A percentile compares a stretch with the other conserved stretches of the same genome.
phyloP scores from a whole-genome alignment of 495 filamentous ascomycete genomes.

The Neurospora sp. region DNA sequence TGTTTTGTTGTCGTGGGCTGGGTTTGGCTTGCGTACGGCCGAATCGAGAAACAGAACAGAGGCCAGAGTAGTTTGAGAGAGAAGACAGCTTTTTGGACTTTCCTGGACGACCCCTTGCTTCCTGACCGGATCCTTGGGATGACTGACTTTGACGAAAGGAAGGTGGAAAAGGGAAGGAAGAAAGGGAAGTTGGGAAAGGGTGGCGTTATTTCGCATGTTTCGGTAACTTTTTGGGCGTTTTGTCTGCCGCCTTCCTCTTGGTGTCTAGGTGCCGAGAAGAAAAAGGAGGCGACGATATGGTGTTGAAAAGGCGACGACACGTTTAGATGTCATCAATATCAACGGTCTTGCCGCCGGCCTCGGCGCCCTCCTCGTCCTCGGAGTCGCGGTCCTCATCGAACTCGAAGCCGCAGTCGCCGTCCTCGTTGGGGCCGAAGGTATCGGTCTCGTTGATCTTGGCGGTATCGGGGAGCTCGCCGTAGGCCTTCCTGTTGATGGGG shows the following conservation, averaged over 20 bases:
- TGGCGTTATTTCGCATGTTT: neutral
- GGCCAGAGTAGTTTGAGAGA: slow-evolving; percentile 41
- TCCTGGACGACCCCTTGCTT: slow-evolving; percentile 4
- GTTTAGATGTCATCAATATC: slow-evolving; percentile 65
- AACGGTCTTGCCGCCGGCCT: slow-evolving; percentile 50
- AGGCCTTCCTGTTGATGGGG: slow-evolving; percentile 51
- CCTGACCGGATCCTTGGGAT: neutral
- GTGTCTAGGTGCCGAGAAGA: neutral
- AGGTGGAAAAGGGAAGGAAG: slow-evolving; percentile 3
- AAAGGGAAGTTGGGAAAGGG: neutral
- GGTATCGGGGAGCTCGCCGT: slow-evolving; percentile 91
- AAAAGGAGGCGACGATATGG: neutral
- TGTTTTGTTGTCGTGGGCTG: too few species aligned
- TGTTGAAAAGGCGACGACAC: neutral
- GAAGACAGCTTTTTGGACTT: slow-evolving; percentile 46
- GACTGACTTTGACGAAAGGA: neutral
- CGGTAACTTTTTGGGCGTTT: neutral
- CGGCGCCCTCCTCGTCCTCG: slow-evolving; percentile 49
- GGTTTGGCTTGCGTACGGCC: neutral
- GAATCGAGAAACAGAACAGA: neutral
- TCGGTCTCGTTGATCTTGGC: slow-evolving; percentile 99
- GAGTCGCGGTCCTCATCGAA: slow-evolving; percentile 84
- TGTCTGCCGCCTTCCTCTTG: neutral
- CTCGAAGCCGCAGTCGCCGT: slow-evolving; percentile 74
- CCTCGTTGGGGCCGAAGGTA: slow-evolving; percentile 65